phyloP scores from a whole-genome alignment of 495 filamentous ascomycete species.

The Aspergillus incahuasiensis region DNA sequence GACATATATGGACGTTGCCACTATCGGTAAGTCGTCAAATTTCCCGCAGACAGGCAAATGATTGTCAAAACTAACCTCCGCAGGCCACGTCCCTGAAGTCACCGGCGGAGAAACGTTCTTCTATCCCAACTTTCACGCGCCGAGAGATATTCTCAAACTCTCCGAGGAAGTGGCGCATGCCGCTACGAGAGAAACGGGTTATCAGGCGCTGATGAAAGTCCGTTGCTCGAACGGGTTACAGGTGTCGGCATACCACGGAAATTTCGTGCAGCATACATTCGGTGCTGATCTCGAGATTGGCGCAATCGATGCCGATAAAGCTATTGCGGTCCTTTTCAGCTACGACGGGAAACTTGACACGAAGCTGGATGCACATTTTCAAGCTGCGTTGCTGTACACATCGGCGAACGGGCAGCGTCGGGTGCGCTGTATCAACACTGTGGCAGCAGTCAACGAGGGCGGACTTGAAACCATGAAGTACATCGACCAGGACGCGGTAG shows the following conservation, averaged over 20 bases:
- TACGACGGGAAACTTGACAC: constrained; percentile 97
- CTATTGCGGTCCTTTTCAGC: constrained; percentile 84
- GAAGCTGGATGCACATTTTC: constrained; percentile 96
- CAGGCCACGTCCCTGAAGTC: constrained; percentile 42
- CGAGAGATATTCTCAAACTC: constrained; percentile 79
- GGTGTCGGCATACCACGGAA: constrained; percentile 88
- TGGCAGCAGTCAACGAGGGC: constrained; percentile 84
- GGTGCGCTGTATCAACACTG: constrained; percentile 88
- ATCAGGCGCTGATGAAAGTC: constrained; percentile 97
- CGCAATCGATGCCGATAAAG: constrained; percentile 88
- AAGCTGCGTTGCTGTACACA: constrained; percentile 90
- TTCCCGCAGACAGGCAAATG: background rate
- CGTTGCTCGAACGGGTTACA: constrained; percentile 96
- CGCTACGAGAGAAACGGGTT: constrained; percentile 88
- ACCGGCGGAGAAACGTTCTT: constrained; percentile 93
- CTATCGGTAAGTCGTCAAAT: constrained; percentile 62
- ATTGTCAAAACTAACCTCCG: background rate
- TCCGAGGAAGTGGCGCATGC: constrained; percentile 80
- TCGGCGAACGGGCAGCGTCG: constrained; percentile 84
- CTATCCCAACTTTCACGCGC: constrained; percentile 91
- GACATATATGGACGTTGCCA: constrained; percentile 90
- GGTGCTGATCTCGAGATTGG: constrained; percentile 95
- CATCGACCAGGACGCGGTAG: constrained; percentile 91
- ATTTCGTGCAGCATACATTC: constrained; percentile 92
- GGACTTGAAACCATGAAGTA: constrained; percentile 81